Percentiles rank a stretch among this genome's conserved stretches.
Evolutionary conservation across 345 rosid genomes (phyloP).

Genomic region (Reutealis trisperma): DNA sequence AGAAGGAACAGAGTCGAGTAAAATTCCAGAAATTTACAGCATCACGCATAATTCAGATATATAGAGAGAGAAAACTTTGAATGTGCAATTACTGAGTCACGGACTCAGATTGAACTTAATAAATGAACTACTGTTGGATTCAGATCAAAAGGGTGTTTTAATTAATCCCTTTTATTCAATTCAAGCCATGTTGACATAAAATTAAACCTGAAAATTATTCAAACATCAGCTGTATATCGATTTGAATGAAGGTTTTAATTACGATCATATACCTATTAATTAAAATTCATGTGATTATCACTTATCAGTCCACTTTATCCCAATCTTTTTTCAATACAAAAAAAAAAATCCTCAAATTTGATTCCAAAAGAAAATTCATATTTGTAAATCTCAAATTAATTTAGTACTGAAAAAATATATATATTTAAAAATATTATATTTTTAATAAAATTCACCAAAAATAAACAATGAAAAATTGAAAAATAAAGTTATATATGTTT

Average conservation of each 20-base stretch:
- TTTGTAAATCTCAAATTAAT: neutral
- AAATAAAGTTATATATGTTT: neutral
- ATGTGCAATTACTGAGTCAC: constrained; percentile 41
- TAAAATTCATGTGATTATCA: neutral
- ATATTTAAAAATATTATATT: neutral
- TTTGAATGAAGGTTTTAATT: neutral
- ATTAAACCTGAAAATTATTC: constrained; percentile 7
- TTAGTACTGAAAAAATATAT: neutral
- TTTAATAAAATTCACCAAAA: neutral
- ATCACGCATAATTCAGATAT: neutral
- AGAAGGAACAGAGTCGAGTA: neutral
- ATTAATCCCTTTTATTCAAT: neutral
- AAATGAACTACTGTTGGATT: constrained; percentile 40
- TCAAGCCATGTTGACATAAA: constrained; percentile 22
- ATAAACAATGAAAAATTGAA: neutral
- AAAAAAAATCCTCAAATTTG: neutral
- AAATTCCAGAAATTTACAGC: neutral
- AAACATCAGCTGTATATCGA: neutral
- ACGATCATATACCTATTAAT: neutral
- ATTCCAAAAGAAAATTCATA: neutral
- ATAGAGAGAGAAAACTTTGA: constrained; percentile 29
- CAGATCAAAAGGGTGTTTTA: constrained; percentile 27
- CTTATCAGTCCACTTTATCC: neutral
- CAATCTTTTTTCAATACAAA: neutral
- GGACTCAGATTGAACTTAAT: constrained; percentile 45